A percentile compares a stretch with the other conserved stretches of the same genome.
phyloP scores from a whole-genome alignment of 768 basidiomycete species.

The Collybiopsis luxurians region DNA sequence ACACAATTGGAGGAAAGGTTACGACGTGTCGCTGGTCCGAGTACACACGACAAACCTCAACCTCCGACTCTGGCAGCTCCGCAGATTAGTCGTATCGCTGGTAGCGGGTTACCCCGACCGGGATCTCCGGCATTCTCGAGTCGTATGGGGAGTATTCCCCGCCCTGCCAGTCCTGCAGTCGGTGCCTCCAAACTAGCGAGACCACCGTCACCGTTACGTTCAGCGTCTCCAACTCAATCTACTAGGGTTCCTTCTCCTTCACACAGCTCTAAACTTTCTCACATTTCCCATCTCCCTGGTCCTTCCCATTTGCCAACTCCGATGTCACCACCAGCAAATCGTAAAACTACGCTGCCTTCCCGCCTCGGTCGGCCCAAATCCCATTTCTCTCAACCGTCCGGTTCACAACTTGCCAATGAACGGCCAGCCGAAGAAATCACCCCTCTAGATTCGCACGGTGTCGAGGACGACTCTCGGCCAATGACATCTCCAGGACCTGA shows the following conservation, averaged over 20 bases:
- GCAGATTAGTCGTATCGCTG: slow-evolving; percentile 54
- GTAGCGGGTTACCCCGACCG: slow-evolving; percentile 41
- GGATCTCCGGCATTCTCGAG: slow-evolving; percentile 43
- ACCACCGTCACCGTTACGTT: slow-evolving; percentile 36
- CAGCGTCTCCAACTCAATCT: slow-evolving; percentile 34
- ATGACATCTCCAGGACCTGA: slow-evolving; percentile 27
- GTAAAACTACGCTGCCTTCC: slow-evolving; percentile 73
- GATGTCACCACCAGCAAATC: slow-evolving; percentile 43
- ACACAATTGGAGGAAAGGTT: slow-evolving; percentile 90
- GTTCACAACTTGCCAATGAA: slow-evolving; percentile 9
- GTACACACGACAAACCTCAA: slow-evolving; percentile 42
- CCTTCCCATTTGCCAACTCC: slow-evolving; percentile 27
- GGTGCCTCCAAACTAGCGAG: slow-evolving; percentile 39
- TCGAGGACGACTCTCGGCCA: background rate
- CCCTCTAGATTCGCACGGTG: background rate
- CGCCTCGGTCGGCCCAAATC: slow-evolving; percentile 66
- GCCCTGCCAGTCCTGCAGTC: slow-evolving; percentile 47
- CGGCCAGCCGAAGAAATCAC: background rate
- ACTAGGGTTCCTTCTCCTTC: slow-evolving; percentile 51
- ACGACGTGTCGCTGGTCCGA: slow-evolving; percentile 74
- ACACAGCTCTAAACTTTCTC: slow-evolving; percentile 42
- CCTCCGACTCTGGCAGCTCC: slow-evolving; percentile 38
- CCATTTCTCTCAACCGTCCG: slow-evolving; percentile 31
- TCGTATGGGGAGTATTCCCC: slow-evolving; percentile 41
- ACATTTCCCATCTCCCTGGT: slow-evolving; percentile 27